phyloP scores from a whole-genome alignment of 345 rosid species.

The Mallotus nudiflorus region DNA sequence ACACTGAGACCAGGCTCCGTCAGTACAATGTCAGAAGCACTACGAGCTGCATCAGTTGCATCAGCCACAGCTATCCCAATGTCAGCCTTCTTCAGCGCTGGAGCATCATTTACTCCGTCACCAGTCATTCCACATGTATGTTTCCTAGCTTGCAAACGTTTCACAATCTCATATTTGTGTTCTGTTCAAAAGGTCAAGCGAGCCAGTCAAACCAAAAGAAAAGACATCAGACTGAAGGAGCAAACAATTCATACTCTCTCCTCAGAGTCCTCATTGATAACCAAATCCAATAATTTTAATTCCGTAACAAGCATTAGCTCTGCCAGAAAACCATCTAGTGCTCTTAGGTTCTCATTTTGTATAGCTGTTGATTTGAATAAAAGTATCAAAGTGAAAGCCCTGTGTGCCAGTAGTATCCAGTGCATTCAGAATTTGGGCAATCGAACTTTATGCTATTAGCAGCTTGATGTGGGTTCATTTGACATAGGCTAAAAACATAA shows the following conservation, averaged over 20 bases:
- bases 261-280: not conserved
- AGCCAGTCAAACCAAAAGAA: not conserved
- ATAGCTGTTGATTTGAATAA: not conserved
- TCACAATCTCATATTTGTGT: slow-evolving; percentile 73
- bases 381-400: no score
- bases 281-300: not conserved
- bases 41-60: slow-evolving; percentile 76
- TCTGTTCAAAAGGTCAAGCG: slow-evolving; percentile 30
- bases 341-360: not conserved
- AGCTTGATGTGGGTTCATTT: no score
- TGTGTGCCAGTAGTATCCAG: no score
- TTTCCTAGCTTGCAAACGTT: slow-evolving; percentile 70
- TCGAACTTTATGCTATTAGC: no score
- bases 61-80: slow-evolving; percentile 76
- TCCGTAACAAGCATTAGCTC: not conserved
- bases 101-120: slow-evolving; percentile 69
- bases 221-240: not conserved
- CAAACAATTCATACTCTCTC: not conserved
- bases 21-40: slow-evolving; percentile 69
- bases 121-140: slow-evolving; percentile 65
- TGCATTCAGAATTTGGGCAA: no score
- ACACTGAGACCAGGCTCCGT: slow-evolving; percentile 73
- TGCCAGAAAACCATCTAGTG: not conserved
- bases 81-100: slow-evolving; percentile 71
- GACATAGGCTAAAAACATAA: not conserved